phyloP scores from a whole-genome alignment of 768 basidiomycete genomes.

The Cystobasidiopsis lactophilus region DNA sequence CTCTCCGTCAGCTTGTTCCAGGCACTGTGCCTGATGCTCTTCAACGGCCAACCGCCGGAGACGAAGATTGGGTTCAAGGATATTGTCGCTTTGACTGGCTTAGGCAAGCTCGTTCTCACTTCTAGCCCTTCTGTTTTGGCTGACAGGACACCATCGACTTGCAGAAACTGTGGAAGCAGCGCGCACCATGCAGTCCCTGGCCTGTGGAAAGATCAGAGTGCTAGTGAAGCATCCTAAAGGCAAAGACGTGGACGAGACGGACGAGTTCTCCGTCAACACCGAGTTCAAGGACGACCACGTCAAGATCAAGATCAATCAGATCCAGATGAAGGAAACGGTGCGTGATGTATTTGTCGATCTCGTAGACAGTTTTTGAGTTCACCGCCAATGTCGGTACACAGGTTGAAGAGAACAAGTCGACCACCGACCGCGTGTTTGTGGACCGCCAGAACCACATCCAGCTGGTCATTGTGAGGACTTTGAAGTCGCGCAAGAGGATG shows the following conservation, averaged over 20 bases:
- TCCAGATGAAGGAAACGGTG: conserved; percentile 81
- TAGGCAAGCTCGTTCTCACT: conserved; percentile 44
- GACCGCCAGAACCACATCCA: conserved; percentile 71
- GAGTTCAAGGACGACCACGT: conserved; percentile 55
- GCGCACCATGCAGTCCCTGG: conserved; percentile 76
- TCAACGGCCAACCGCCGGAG: conserved; percentile 38
- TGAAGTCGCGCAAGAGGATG: conserved; percentile 80
- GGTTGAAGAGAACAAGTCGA: conserved; percentile 67
- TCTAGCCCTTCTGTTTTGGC: neutral
- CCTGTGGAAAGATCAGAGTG: conserved; percentile 73
- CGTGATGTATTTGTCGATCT: conserved; percentile 24
- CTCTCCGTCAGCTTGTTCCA: conserved; percentile 79
- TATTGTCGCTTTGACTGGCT: conserved; percentile 42
- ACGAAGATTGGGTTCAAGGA: conserved; percentile 41
- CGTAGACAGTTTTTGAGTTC: neutral
- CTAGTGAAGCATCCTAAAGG: conserved; percentile 57
- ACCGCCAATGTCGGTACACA: conserved; percentile 23
- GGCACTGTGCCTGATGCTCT: conserved; percentile 59
- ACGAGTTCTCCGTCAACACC: conserved; percentile 59
- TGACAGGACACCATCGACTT: neutral
- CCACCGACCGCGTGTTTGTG: conserved; percentile 60
- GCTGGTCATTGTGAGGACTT: conserved; percentile 85
- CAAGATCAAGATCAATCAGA: conserved; percentile 81
- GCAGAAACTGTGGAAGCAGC: conserved; percentile 49
- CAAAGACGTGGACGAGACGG: conserved; percentile 50